Evolutionary conservation across 495 filamentous ascomycete genomes (phyloP), one percentile per base, ranked within the genome.

Genomic region (Trichocladium antarcticum): DNA sequence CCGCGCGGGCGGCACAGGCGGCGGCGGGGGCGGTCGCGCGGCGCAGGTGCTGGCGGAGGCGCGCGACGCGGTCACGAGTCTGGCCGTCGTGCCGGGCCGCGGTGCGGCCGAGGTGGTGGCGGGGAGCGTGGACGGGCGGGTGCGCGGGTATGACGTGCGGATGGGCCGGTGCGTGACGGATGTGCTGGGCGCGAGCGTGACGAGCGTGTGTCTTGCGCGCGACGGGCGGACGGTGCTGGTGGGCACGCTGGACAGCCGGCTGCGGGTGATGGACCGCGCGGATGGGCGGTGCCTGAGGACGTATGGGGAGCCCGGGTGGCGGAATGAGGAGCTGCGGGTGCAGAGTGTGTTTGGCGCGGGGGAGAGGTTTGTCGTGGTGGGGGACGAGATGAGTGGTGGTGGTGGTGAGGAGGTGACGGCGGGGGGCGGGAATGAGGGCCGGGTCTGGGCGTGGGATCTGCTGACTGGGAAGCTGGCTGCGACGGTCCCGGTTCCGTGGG

Each of bases 381-480:
- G 92, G n/a, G 83, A 84, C 55, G 89, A 96, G 67, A 63, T 67
- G 62, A 58, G 31, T 32, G 12, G 31, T 14, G 12, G 10, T 5
- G 27, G 5, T 29, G 10, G 27, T 5, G 12, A 14, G 7, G 31
- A 32, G 60, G 14, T n/a, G n/a, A n/a, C n/a, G 64, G 61, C 21
- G 59, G 62, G 3, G 50, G 58, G 4, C 66, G 35, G 15, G n/a
- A 77, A 58, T 1, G 71, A 80, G 47, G 82, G 81, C 8, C 75
- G 79, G 55, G 74, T 94, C 15, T 87, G 84, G 74, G 86, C 81
- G 11, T 97, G 90, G 87, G 89, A 95, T 75, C 61, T 94, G n/a
- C 56, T 95, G 42, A 83, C 72, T 34, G 90, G 88, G 1, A 78
- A 80, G 45, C 58, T 83, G 34, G 70, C 83, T 44, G 73, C 78